These are phyloP conservation scores for Asterochloris sp. DNA, from an alignment of 139 green algal genomes.

Conservation along the genomic window DNA sequence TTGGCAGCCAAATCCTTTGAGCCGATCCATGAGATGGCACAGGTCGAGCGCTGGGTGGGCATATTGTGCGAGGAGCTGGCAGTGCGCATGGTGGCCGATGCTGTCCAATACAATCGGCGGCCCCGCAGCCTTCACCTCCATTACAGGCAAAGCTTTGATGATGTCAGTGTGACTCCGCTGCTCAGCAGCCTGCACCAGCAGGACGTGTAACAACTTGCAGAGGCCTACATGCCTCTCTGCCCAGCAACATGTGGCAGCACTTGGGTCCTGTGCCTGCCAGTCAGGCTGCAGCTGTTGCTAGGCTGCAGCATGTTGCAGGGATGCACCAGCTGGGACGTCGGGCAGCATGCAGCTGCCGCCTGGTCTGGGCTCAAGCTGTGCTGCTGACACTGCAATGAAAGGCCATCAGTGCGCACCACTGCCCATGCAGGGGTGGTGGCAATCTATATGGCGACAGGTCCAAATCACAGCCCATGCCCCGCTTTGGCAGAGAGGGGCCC, in stretches of 20 bases:
- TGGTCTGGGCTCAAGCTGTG: no score
- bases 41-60: constrained; percentile 51
- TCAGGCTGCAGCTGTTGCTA: not conserved
- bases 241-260: no score
- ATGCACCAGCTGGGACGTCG: no score
- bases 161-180: not conserved
- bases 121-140: constrained; percentile 49
- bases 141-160: constrained; percentile 27
- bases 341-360: not conserved
- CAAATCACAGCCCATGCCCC: constrained; percentile 51
- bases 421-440: not conserved
- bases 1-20: constrained; percentile 79
- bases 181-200: not conserved
- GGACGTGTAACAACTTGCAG: not conserved
- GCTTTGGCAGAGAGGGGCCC: constrained; percentile 21
- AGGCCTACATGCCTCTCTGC: no score
- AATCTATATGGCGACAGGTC: constrained; percentile 31
- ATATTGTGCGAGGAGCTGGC: constrained; percentile 77
- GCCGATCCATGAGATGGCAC: constrained; percentile 36
- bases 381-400: not conserved
- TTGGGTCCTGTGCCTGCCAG: not conserved
- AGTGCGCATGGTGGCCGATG: constrained; percentile 50
- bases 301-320: not conserved
- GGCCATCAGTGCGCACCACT: no score
- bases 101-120: constrained; percentile 37